Evolutionary conservation across 78 protist species (phyloP), one percentile per base, ranked within the genome.

Genomic region (Dictyostelium intermedium): DNA sequence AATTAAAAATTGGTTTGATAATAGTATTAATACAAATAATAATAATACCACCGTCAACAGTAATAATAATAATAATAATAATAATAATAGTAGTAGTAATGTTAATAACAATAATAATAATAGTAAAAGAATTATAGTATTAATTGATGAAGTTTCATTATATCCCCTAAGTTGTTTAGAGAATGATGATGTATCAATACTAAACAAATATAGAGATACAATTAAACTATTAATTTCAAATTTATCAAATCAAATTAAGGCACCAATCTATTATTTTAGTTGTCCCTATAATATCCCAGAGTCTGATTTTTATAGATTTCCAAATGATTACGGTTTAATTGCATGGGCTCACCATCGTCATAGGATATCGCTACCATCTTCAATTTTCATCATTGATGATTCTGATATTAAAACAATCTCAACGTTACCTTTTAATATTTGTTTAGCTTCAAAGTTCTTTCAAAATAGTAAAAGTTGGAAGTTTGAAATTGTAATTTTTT

Each of bases 331-430:
- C 2, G 93, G 93, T n/a, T 47, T 89, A 34, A 43, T 89, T 43
- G 85, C 93, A 18, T 41, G 77, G 60, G 93, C 93, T 5, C 93
- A 89, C 27, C 34, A 80, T 73, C 66, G 93, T 56, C 93, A 89
- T 66, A 50, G 30, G 27, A 37, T 89, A 5, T 89, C 87, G 5
- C 39, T 89, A 27, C 37, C 34, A 5, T 43, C 37, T 25, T 89
- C 93, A 45, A 70, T 80, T 27, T 72, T 89, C 20, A 80, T 89
- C 14, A 61, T 89, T 47, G 93, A 89, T 50, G 93, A 89, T n/a
- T 2, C 13, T 10, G 93, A 89, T 70, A 6, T 53, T 2, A 89
- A 89, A 47, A 37, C 73, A 20, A 53, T 61, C 1, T 14, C 87
- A 8, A 20, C 79, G 0, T 9, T 89, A 32, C 93, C 93, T 20